These are phyloP conservation scores for Candida hispaniensis DNA, from an alignment of 805 yeast species.

Conservation along the genomic window DNA sequence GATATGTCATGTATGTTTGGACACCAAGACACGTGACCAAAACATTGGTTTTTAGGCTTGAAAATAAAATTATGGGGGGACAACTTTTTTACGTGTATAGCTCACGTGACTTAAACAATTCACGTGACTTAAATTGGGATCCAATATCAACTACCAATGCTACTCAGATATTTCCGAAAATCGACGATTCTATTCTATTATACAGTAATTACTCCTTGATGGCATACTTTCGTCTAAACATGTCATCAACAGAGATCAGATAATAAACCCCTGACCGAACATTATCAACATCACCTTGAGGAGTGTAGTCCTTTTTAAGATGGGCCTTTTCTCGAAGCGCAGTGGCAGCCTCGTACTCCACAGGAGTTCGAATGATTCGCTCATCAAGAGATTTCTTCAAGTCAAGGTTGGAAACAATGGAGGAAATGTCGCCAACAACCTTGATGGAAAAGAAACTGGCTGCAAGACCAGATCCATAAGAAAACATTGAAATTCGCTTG, in stretches of 20 bases:
- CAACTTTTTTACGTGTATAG: too few species aligned
- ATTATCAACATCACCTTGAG: constrained; percentile 66
- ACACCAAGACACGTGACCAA: too few species aligned
- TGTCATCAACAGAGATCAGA: constrained; percentile 73
- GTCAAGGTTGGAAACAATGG: constrained; percentile 54
- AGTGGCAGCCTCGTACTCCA: constrained; percentile 70
- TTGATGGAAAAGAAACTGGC: constrained; percentile 72
- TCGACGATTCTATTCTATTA: not conserved
- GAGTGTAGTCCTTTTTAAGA: constrained; percentile 65
- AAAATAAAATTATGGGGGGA: too few species aligned
- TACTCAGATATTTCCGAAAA: too few species aligned
- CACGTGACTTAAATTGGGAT: too few species aligned
- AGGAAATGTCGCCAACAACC: constrained; percentile 69
- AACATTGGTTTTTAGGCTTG: too few species aligned
- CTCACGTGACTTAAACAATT: not conserved
- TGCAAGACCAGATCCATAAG: constrained; percentile 98
- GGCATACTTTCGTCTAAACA: constrained; percentile 73
- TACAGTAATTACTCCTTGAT: constrained; percentile 42
- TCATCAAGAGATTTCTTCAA: constrained; percentile 54
- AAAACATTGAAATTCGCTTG: constrained; percentile 84
- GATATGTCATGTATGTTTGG: too few species aligned
- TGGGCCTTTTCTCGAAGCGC: constrained; percentile 84
- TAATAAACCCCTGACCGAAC: constrained; percentile 72
- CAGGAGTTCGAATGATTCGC: constrained; percentile 62
- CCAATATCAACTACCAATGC: too few species aligned